Evolutionary conservation across 164 flowering plant genomes (phyloP).

Genomic region (Cinnamomum micranthum): DNA sequence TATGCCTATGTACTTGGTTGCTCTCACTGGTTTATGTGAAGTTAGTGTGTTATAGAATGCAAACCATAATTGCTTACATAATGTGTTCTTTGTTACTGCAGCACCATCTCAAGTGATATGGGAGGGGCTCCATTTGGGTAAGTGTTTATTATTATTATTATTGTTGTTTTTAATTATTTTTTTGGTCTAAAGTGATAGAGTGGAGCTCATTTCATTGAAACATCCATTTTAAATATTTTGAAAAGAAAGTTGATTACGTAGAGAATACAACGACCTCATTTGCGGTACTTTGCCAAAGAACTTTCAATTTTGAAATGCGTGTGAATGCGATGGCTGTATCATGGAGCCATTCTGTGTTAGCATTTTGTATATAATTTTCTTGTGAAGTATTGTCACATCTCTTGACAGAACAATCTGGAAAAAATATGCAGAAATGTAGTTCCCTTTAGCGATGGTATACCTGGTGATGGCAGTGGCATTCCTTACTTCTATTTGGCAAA

Average conservation of each 20-base stretch:
- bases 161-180: too few relatives aligned
- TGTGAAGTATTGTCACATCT: not conserved
- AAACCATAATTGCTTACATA: not conserved
- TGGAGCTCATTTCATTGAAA: not conserved
- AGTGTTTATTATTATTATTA: conserved; percentile 12
- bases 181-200: not conserved
- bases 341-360: not conserved
- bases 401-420: conserved; percentile 10
- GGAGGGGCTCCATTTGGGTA: conserved; percentile 98
- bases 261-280: too few relatives aligned
- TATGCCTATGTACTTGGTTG: too few relatives aligned
- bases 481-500: conserved; percentile 91
- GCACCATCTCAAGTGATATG: conserved; percentile 72
- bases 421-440: conserved; percentile 75
- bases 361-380: not conserved
- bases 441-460: conserved; percentile 89
- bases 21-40: too few relatives aligned
- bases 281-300: too few relatives aligned
- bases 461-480: conserved; percentile 63
- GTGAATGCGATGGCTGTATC: too few relatives aligned
- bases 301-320: too few relatives aligned
- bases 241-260: not conserved
- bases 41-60: not conserved
- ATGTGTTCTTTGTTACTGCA: conserved; percentile 33
- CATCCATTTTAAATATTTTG: not conserved